Conservation (phyloP, 805 yeast species). For the Myxozyma monticola region DNA sequence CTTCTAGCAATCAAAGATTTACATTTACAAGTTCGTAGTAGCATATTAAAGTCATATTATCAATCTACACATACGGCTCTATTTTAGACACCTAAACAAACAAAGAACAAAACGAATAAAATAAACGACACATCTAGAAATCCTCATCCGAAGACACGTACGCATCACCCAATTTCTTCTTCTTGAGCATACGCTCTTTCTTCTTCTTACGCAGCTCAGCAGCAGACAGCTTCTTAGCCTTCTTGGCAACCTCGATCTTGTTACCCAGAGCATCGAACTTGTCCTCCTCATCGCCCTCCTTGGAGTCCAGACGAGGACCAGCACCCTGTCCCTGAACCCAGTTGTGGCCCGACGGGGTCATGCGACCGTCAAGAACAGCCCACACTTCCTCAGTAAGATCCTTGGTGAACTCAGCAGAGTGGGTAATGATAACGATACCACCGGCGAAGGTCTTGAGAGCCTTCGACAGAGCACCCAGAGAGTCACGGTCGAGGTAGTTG, state of each 20-base stretch:
- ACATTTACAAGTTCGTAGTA: not conserved
- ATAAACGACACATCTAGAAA: conserved; percentile 46
- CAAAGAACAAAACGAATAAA: not conserved
- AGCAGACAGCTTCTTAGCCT: conserved; percentile 96
- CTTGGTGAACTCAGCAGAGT: conserved; percentile 99
- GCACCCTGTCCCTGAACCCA: conserved; percentile 99
- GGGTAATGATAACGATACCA: conserved; percentile 99
- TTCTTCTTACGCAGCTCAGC: conserved; percentile 99
- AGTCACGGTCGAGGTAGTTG: conserved; percentile 98
- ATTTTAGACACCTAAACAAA: not conserved
- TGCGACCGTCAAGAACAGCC: conserved; percentile 97
- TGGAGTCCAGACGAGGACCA: conserved; percentile 94
- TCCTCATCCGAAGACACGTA: conserved; percentile 97
- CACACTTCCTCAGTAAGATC: conserved; percentile 99
- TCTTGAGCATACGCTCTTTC: conserved; percentile 99
- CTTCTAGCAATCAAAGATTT: not conserved
- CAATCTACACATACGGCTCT: not conserved
- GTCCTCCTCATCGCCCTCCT: conserved; percentile 93
- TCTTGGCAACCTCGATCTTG: conserved; percentile 95
- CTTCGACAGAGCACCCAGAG: conserved; percentile 98
- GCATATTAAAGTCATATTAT: not conserved
- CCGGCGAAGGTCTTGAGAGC: conserved; percentile 99
- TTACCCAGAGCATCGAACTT: conserved; percentile 99
- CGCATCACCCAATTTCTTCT: conserved; percentile 99
- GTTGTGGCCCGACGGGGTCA: conserved; percentile 99